These are phyloP conservation scores for Termitomyces sp. DNA, from an alignment of 768 basidiomycete species.

Conservation along the genomic window DNA sequence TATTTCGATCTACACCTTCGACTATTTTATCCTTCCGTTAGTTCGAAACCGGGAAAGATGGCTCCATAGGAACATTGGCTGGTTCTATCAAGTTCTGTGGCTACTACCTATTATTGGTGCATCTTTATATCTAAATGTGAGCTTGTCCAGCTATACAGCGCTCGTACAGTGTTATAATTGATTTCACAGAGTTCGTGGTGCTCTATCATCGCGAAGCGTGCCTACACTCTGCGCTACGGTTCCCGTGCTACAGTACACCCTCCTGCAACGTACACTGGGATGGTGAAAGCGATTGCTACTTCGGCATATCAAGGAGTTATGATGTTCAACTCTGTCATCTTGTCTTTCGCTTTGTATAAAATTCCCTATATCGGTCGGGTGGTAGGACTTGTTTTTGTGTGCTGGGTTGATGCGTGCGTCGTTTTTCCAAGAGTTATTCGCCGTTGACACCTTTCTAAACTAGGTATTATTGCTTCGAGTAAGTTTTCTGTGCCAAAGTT, in stretches of 20 bases:
- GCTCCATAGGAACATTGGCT: conserved; percentile 67
- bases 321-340: conserved; percentile 67
- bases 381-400: conserved; percentile 66
- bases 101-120: conserved; percentile 67
- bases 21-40: conserved; percentile 63
- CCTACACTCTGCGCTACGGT: conserved; percentile 69
- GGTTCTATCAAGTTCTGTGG: conserved; percentile 77
- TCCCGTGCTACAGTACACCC: conserved; percentile 36
- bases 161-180: neutral
- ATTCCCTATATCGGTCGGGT: conserved; percentile 62
- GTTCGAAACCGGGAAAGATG: conserved; percentile 56
- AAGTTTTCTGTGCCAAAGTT: conserved; percentile 14
- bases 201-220: conserved; percentile 65
- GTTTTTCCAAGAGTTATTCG: neutral
- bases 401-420: conserved; percentile 85
- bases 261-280: conserved; percentile 58
- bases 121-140: conserved; percentile 80
- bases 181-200: conserved; percentile 67
- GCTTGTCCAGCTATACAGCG: conserved; percentile 18
- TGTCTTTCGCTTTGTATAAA: conserved; percentile 58
- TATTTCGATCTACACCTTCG: conserved; percentile 70
- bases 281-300: conserved; percentile 70
- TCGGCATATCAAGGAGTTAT: conserved; percentile 81
- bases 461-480: conserved; percentile 93
- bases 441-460: neutral